Conservation (phyloP, 768 basidiomycete genomes). For the Mycena floridula region DNA sequence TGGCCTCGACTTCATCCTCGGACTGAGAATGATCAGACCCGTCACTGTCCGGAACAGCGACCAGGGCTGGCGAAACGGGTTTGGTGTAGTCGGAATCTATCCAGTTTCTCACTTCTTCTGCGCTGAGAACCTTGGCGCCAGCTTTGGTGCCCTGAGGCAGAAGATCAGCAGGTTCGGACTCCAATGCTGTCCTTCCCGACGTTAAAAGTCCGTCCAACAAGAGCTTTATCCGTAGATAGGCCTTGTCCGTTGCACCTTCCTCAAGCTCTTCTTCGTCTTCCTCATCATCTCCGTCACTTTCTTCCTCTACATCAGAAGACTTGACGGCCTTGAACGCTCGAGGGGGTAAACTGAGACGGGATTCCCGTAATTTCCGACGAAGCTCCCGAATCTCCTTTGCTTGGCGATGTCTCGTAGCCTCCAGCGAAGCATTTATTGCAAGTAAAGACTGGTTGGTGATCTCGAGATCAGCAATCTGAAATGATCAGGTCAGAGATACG, state of each 20-base stretch:
- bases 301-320: conserved; percentile 39
- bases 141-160: conserved; percentile 31
- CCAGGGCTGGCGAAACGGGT: not conserved
- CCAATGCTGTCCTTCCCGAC: conserved; percentile 55
- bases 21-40: conserved; percentile 15
- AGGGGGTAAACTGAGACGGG: conserved; percentile 73
- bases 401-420: conserved; percentile 74
- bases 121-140: conserved; percentile 62
- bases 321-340: conserved; percentile 50
- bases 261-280: conserved; percentile 41
- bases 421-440: conserved; percentile 77
- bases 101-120: conserved; percentile 67
- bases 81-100: conserved; percentile 22
- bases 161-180: conserved; percentile 48
- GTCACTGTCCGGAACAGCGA: conserved; percentile 9
- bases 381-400: conserved; percentile 83
- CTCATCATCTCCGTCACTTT: conserved; percentile 42
- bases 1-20: conserved; percentile 37
- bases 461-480: conserved; percentile 85
- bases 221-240: conserved; percentile 57
- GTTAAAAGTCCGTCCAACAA: conserved; percentile 59
- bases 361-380: conserved; percentile 75
- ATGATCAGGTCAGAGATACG: not conserved
- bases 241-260: conserved; percentile 40
- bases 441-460: conserved; percentile 86